Evolutionary conservation across 1,284 basidiomycete genomes (phyloP), one percentile per base, ranked within the genome.

Genomic region (Meira miltonrushii): DNA sequence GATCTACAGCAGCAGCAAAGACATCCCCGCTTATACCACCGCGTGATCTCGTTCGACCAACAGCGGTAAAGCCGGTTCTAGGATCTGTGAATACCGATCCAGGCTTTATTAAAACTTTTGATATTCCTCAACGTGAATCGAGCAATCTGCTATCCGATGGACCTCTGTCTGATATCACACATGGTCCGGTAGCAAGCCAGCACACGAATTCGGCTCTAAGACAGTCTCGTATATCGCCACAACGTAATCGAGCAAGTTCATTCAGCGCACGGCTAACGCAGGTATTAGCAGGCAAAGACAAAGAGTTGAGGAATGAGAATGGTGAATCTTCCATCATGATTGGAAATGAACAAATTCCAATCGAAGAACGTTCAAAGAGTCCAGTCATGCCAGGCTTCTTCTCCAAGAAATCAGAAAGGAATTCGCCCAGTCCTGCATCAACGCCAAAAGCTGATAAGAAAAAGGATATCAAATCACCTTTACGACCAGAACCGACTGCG

Each of bases 241-340:
- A 62, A 13, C 53, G 61, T 5, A 37, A 51, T 17, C 67, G 71
- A 15, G 70, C 69, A 49, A 74, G 68, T 41, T 74, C 71, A 7
- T 54, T 63, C 49, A 63, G 61, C 38, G 33, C 60, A 33, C 38
- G 48, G 40, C 19, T 61, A 33, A 25, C 59, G 5, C 51, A 57
- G 11, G 58, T 58, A 8, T 55, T 61, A 6, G 28, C 28, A 15
- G 57, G 57, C 23, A 39, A 53, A 25, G 50, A 53, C 39, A 39
- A 41, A 11, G 50, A 53, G 6, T 5, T 12, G 12, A 41, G 17
- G 11, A 53, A 41, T 13, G 50, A 41, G 5, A 53, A 33, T 38
- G 37, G 12, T 15, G 50, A 39, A 13, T 39, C 38, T 19, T 23
- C 12, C 10, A 37, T 37, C 38, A 15, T 17, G 19, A 33, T 17